A percentile compares a stretch with the other conserved stretches of the same genome.
These are phyloP conservation scores for Backusella liffmaniae DNA, from an alignment of 192 early-diverging fungal species.

Conservation along the genomic window DNA sequence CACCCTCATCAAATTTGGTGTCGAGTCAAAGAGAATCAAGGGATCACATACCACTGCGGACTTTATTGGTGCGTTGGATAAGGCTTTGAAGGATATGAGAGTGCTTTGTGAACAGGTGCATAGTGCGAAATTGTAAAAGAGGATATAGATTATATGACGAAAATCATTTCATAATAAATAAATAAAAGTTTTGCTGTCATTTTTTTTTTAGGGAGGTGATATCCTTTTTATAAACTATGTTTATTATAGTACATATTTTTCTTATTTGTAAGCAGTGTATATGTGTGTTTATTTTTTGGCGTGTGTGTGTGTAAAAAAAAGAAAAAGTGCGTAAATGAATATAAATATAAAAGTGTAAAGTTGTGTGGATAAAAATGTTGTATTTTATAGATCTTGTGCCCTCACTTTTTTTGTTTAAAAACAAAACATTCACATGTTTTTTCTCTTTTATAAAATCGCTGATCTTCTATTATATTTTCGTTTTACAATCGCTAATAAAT, in stretches of 20 bases:
- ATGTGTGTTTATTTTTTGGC: not conserved
- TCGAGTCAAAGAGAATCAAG: constrained; percentile 64
- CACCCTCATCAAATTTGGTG: constrained; percentile 72
- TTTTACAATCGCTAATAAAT: constrained; percentile 11
- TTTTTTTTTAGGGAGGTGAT: not conserved
- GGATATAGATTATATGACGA: not conserved
- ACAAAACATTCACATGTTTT: not conserved
- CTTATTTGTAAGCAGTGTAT: too few species aligned
- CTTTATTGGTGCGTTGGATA: constrained; percentile 10
- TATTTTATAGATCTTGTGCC: not conserved
- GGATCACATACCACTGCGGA: constrained; percentile 16
- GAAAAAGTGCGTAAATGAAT: not conserved
- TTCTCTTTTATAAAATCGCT: not conserved
- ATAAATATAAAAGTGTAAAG: not conserved
- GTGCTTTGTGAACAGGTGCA: constrained; percentile 33
- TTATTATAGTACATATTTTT: not conserved
- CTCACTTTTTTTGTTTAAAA: not conserved
- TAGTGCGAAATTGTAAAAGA: constrained; percentile 4
- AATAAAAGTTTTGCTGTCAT: not conserved
- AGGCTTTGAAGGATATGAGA: constrained; percentile 31
- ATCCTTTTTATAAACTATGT: not conserved
- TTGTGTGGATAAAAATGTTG: not conserved
- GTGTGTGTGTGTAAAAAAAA: not conserved
- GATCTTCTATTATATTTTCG: constrained; percentile 6
- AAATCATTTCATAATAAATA: not conserved